Percentiles rank a stretch among this genome's conserved stretches.
These are phyloP conservation scores for Ormosia emarginata DNA, from an alignment of 306 rosid genomes.

Conservation along the genomic window DNA sequence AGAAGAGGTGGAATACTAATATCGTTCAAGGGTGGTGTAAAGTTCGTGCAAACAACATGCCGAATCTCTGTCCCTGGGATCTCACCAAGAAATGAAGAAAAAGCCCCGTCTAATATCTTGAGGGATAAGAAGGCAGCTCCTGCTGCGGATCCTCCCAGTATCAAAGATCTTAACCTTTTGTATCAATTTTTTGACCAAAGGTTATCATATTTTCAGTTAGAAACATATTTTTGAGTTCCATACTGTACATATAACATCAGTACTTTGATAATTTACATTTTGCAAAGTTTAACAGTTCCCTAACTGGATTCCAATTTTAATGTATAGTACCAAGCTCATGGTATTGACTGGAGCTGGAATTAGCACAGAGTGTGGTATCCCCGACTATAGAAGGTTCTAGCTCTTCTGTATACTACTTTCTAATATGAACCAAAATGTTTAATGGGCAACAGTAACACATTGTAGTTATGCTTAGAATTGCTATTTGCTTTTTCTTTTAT, in stretches of 20 bases:
- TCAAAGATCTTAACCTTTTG: constrained; percentile 55
- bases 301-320: constrained; percentile 20
- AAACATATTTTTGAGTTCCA: neutral
- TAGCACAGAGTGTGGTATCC: constrained; percentile 96
- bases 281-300: neutral
- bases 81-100: constrained; percentile 31
- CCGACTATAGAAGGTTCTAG: constrained; percentile 85
- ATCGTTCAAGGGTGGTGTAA: constrained; percentile 38
- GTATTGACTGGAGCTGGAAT: constrained; percentile 93
- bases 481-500: neutral
- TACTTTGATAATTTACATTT: neutral
- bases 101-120: constrained; percentile 23
- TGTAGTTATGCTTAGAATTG: neutral
- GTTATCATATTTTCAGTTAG: constrained; percentile 24
- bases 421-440: neutral
- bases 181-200: constrained; percentile 71
- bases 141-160: constrained; percentile 82
- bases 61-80: constrained; percentile 50
- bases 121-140: constrained; percentile 70
- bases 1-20: constrained; percentile 33
- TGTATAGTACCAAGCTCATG: constrained; percentile 59
- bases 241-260: neutral
- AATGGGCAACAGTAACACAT: neutral
- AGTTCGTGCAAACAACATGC: constrained; percentile 50
- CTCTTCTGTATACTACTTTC: constrained; percentile 7